Evolutionary conservation across 805 yeast species (phyloP).

Genomic region (Metschnikowia anglica): DNA sequence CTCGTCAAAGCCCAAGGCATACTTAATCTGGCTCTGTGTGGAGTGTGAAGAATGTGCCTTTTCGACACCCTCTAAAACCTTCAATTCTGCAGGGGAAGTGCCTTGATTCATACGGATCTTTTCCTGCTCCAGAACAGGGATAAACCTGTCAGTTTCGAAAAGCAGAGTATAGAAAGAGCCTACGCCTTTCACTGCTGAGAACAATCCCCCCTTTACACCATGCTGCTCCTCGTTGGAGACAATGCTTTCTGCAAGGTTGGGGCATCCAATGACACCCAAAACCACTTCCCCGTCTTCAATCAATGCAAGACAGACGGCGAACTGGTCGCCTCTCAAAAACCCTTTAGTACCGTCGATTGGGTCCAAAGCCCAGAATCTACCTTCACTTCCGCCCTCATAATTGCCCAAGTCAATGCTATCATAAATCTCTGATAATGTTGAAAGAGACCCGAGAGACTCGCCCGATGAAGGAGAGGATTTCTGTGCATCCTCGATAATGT

Average conservation of each 20-base stretch:
- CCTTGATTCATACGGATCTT: slow-evolving; percentile 54
- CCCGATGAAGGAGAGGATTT: slow-evolving; percentile 34
- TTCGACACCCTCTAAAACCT: slow-evolving; percentile 92
- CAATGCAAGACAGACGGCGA: slow-evolving; percentile 91
- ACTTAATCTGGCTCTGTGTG: slow-evolving; percentile 75
- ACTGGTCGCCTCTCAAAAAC: slow-evolving; percentile 91
- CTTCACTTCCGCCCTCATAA: slow-evolving; percentile 72
- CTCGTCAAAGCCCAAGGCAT: slow-evolving; percentile 42
- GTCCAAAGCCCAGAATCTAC: slow-evolving; percentile 95
- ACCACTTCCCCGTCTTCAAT: slow-evolving; percentile 82
- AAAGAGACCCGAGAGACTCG: slow-evolving; percentile 42
- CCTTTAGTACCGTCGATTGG: slow-evolving; percentile 99
- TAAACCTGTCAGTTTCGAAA: slow-evolving; percentile 36
- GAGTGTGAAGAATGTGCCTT: slow-evolving; percentile 92
- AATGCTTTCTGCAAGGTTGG: slow-evolving; percentile 68
- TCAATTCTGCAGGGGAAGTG: slow-evolving; percentile 47
- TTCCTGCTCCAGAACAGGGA: slow-evolving; percentile 30
- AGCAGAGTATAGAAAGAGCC: slow-evolving; percentile 62
- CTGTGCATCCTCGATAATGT: slow-evolving; percentile 57
- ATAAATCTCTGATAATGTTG: slow-evolving; percentile 49
- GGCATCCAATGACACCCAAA: slow-evolving; percentile 95
- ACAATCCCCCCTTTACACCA: slow-evolving; percentile 64
- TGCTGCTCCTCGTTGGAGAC: slow-evolving; percentile 32
- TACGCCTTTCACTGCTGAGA: slow-evolving; percentile 62
- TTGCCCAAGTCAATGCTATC: slow-evolving; percentile 76